These are phyloP conservation scores for Pichia eremophila DNA, from an alignment of 805 yeast species.

Conservation along the genomic window DNA sequence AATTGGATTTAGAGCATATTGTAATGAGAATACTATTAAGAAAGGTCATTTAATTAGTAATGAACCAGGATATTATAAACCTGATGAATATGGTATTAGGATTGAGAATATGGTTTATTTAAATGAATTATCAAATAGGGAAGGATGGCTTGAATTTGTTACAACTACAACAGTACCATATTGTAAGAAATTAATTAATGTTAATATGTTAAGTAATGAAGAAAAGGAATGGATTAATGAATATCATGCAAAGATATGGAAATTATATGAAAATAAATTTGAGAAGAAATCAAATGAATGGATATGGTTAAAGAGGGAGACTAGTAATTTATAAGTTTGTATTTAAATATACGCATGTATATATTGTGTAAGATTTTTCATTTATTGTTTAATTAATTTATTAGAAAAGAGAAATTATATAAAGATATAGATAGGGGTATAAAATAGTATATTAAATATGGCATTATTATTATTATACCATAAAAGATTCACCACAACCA, in stretches of 20 bases:
- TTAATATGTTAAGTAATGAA: conserved; percentile 31
- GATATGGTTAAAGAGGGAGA: conserved; percentile 44
- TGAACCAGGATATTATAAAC: conserved; percentile 57
- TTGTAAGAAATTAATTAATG: conserved; percentile 42
- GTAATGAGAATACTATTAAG: conserved; percentile 34
- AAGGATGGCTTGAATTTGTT: conserved; percentile 41
- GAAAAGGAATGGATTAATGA: conserved; percentile 42
- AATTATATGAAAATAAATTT: conserved; percentile 31
- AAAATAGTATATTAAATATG: no score
- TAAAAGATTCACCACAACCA: conserved; percentile 98
- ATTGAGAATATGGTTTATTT: conserved; percentile 43
- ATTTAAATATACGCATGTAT: no score
- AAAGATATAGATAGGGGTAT: no score
- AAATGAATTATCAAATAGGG: conserved; percentile 28
- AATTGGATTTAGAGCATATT: conserved; percentile 45
- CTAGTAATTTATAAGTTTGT: conserved; percentile 10
- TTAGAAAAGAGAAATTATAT: background rate
- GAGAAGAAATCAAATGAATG: conserved; percentile 30
- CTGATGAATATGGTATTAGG: conserved; percentile 51
- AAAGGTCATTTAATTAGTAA: conserved; percentile 49
- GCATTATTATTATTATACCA: conserved; percentile 46
- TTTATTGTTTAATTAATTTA: background rate
- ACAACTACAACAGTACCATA: conserved; percentile 52
- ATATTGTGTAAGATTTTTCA: background rate
- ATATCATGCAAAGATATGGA: conserved; percentile 41